phyloP scores from a whole-genome alignment of 2,329 filamentous ascomycete species.

The Fusarium sp. region DNA sequence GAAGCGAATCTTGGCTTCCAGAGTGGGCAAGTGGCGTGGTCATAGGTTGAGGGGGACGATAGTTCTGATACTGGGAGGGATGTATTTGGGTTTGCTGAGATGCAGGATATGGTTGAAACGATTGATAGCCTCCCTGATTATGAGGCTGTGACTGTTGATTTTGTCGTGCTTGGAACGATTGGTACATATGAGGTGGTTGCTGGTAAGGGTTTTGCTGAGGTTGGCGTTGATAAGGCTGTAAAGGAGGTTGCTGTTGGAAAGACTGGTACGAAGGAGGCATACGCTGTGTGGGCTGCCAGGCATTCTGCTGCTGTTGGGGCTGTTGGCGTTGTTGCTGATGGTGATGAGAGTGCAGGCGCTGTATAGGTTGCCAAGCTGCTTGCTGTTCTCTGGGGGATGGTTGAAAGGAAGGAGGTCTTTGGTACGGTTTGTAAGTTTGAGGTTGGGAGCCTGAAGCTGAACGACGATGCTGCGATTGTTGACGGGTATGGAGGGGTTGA shows the following conservation, averaged over 20 bases:
- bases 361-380: constrained; percentile 25
- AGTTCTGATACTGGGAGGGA: constrained; percentile 31
- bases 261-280: constrained; percentile 37
- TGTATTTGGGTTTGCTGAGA: constrained; percentile 31
- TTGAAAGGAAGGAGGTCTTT: constrained; percentile 31
- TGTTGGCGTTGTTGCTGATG: constrained; percentile 28
- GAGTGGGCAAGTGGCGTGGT: constrained; percentile 33
- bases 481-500: constrained; percentile 34
- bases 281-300: constrained; percentile 26
- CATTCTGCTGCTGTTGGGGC: constrained; percentile 35
- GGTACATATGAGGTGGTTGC: constrained; percentile 26
- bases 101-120: constrained; percentile 20
- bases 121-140: constrained; percentile 19
- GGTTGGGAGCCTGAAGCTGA: constrained; percentile 24
- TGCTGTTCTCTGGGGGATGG: constrained; percentile 33
- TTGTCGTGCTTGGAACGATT: constrained; percentile 27
- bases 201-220: constrained; percentile 30
- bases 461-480: constrained; percentile 30
- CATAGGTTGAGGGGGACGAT: constrained; percentile 19
- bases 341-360: constrained; percentile 36
- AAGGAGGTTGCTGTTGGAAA: constrained; percentile 38
- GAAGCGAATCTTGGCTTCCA: constrained; percentile 54
- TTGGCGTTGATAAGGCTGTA: constrained; percentile 25
- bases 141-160: constrained; percentile 31
- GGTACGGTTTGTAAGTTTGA: constrained; percentile 30